A percentile compares a stretch with the other conserved stretches of the same genome.
Evolutionary conservation across 164 flowering plant genomes (phyloP).

Genomic region (Dillenia turbinata): DNA sequence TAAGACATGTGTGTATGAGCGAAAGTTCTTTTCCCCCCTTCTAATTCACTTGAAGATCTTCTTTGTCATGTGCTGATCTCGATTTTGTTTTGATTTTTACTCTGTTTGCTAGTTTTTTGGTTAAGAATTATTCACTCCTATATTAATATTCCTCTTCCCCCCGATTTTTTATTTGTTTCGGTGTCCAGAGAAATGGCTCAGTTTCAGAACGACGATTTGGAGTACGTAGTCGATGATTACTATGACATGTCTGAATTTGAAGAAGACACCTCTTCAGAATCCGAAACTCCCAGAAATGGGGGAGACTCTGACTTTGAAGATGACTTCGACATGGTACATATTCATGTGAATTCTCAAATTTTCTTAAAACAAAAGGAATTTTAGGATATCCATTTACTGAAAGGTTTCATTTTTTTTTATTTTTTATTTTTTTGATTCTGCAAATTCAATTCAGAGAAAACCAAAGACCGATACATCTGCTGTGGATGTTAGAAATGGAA

Average conservation of each 20-base stretch:
- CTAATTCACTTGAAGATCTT: too few relatives aligned
- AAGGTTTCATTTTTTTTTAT: too few relatives aligned
- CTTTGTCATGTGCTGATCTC: too few relatives aligned
- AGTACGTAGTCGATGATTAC: constrained; percentile 47
- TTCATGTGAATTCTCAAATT: neutral
- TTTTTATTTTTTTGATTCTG: constrained; percentile 3
- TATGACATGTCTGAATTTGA: constrained; percentile 43
- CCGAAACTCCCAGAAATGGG: constrained; percentile 7
- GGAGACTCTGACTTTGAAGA: constrained; percentile 47
- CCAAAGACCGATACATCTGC: constrained; percentile 80
- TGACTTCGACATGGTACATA: constrained; percentile 42
- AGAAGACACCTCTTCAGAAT: constrained; percentile 26
- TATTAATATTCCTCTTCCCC: too few relatives aligned
- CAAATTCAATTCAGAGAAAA: constrained; percentile 33
- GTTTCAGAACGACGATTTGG: constrained; percentile 47
- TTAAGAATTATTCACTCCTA: too few relatives aligned
- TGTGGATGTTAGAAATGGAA: constrained; percentile 78
- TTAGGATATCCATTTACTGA: neutral
- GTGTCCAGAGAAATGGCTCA: constrained; percentile 40
- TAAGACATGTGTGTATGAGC: too few relatives aligned
- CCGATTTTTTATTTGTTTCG: neutral
- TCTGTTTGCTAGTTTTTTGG: too few relatives aligned
- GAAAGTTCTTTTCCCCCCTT: too few relatives aligned
- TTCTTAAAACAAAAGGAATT: neutral
- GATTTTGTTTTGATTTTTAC: too few relatives aligned